Percentiles rank a stretch among this genome's conserved stretches.
Evolutionary conservation across 495 filamentous ascomycete genomes (phyloP).

Genomic region (Penicillium cinerascens): DNA sequence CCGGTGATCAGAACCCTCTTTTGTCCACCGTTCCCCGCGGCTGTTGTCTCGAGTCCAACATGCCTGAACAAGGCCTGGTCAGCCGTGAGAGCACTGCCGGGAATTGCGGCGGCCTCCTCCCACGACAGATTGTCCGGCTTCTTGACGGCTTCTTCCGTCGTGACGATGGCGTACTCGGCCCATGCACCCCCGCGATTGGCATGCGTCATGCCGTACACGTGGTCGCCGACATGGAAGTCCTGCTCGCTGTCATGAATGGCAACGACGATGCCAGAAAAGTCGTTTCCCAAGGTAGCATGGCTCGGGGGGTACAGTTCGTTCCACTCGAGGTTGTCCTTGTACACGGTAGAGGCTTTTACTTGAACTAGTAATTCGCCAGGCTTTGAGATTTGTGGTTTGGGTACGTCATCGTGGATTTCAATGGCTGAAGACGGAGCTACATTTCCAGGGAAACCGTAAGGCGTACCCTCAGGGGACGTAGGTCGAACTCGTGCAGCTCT

Average conservation of each 20-base stretch:
- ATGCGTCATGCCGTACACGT: background rate
- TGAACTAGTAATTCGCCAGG: background rate
- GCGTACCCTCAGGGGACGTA: background rate
- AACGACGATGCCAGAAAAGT: background rate
- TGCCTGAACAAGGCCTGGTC: background rate
- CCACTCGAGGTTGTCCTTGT: background rate
- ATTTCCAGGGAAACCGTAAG: constrained; percentile 1
- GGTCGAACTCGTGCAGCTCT: background rate
- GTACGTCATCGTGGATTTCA: background rate
- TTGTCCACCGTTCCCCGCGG: no score
- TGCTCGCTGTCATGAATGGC: background rate
- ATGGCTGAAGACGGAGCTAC: background rate
- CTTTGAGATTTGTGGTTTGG: background rate
- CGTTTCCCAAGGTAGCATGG: constrained; percentile 1
- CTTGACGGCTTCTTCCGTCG: background rate
- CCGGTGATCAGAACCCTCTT: background rate
- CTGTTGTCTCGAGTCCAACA: background rate
- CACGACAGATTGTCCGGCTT: background rate
- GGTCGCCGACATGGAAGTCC: background rate
- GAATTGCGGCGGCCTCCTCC: background rate
- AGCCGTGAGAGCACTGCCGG: background rate
- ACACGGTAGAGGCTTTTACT: background rate
- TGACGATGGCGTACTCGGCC: background rate
- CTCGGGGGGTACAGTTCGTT: background rate
- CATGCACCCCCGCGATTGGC: background rate